Conservation (phyloP, 495 filamentous ascomycete species). For the Halenospora varia region DNA sequence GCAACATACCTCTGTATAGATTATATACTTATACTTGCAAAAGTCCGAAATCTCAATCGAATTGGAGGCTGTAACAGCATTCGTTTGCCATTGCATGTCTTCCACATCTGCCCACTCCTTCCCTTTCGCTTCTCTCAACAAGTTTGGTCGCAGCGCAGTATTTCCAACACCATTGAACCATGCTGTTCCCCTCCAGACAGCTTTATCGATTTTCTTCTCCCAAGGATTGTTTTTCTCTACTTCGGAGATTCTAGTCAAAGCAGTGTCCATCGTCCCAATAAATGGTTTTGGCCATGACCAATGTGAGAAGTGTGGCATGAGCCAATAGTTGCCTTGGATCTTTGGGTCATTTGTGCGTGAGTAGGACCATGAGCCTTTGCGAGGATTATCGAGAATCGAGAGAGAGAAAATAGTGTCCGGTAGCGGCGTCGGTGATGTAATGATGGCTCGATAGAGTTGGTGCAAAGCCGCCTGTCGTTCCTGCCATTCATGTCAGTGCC, state of each 20-base stretch:
- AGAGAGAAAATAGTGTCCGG: slow-evolving; percentile 62
- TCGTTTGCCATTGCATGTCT: slow-evolving; percentile 35
- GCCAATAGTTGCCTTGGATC: slow-evolving; percentile 45
- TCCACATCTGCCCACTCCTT: slow-evolving; percentile 47
- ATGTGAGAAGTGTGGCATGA: slow-evolving; percentile 79
- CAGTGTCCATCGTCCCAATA: slow-evolving; percentile 18
- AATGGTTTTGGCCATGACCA: slow-evolving; percentile 65
- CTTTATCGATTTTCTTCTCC: slow-evolving; percentile 55
- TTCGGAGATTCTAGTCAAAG: slow-evolving; percentile 34
- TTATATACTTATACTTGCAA: slow-evolving; percentile 47
- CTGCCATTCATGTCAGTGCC: too few species aligned
- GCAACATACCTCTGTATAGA: slow-evolving; percentile 49
- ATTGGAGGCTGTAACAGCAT: slow-evolving; percentile 26
- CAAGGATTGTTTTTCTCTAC: slow-evolving; percentile 34
- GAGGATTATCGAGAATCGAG: slow-evolving; percentile 40
- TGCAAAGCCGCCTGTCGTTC: slow-evolving; percentile 37
- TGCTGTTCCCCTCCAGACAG: slow-evolving; percentile 65
- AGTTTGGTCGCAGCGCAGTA: slow-evolving; percentile 39
- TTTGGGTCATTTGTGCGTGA: slow-evolving; percentile 35
- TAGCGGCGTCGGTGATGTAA: slow-evolving; percentile 43
- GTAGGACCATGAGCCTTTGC: slow-evolving; percentile 34
- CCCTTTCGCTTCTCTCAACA: slow-evolving; percentile 31
- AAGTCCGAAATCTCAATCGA: slow-evolving; percentile 43
- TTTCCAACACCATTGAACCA: slow-evolving; percentile 43
- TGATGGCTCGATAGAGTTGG: slow-evolving; percentile 46